Percentiles rank a stretch among this genome's conserved stretches.
These are phyloP conservation scores for Annulohypoxylon moriforme DNA, from an alignment of 495 filamentous ascomycete species.

Conservation along the genomic window DNA sequence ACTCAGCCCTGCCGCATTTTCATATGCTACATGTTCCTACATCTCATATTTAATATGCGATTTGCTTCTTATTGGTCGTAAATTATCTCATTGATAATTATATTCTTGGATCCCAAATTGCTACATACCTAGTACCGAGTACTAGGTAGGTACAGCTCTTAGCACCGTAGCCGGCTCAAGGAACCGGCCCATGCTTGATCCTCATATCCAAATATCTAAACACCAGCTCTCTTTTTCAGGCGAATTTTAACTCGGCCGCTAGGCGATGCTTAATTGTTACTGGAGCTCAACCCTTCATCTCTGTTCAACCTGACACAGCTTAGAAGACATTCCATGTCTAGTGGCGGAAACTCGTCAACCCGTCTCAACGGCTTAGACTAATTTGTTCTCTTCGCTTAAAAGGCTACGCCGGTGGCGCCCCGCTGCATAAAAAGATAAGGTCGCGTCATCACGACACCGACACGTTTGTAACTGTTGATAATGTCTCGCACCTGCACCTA, in stretches of 20 bases:
- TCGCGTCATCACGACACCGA: conserved; percentile 3
- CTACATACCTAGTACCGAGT: neutral
- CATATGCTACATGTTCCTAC: neutral
- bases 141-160: neutral
- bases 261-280: conserved; percentile 9
- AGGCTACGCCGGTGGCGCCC: neutral
- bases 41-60: conserved; percentile 8
- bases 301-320: neutral
- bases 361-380: neutral
- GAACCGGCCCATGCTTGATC: conserved; percentile 2
- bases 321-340: conserved; percentile 12
- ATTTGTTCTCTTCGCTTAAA: neutral
- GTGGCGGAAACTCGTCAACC: conserved; percentile 7
- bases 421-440: conserved; percentile 26
- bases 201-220: conserved; percentile 2
- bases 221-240: neutral
- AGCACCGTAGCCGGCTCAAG: neutral
- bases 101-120: neutral
- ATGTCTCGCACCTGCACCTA: neutral
- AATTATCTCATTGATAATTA: neutral
- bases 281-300: neutral
- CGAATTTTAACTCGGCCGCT: conserved; percentile 8
- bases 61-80: neutral
- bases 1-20: conserved; percentile 2
- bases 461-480: conserved; percentile 2